Percentiles rank a stretch among this genome's conserved stretches.
Evolutionary conservation across 352 stramenopile genomes (phyloP).

Genomic region (Globisporangium cylindrosporum): DNA sequence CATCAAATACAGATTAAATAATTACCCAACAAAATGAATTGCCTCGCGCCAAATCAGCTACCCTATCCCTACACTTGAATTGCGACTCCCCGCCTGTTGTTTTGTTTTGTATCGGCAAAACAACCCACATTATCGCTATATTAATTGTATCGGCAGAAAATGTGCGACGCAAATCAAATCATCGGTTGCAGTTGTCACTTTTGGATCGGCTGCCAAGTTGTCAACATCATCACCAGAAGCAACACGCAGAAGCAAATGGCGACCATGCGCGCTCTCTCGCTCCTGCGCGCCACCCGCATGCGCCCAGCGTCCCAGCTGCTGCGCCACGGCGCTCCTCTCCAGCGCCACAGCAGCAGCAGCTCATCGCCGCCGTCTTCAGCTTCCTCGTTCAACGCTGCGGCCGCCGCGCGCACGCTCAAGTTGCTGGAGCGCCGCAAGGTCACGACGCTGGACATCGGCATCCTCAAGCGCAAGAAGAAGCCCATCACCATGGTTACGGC

Average conservation of each 20-base stretch:
- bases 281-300: not conserved
- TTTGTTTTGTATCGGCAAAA: too few species aligned
- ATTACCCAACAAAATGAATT: too few species aligned
- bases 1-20: too few species aligned
- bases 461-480: constrained; percentile 92
- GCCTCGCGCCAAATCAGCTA: too few species aligned
- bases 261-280: not conserved
- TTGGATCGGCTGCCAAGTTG: not conserved
- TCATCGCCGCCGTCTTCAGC: constrained; percentile 13
- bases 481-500: constrained; percentile 99
- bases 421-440: constrained; percentile 84
- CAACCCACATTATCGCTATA: too few species aligned
- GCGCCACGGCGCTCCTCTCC: constrained; percentile 1
- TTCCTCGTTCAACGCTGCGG: constrained; percentile 41
- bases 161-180: too few species aligned
- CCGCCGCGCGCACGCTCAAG: constrained; percentile 71
- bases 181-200: not conserved
- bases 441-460: constrained; percentile 77
- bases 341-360: constrained; percentile 11
- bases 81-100: not conserved
- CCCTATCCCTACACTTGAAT: too few species aligned
- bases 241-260: not conserved
- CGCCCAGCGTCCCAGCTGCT: not conserved
- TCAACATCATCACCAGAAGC: not conserved
- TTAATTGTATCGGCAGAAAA: too few species aligned